Percentiles rank a stretch among this genome's conserved stretches.
These are phyloP conservation scores for Zymoseptoria passerinii DNA, from an alignment of 2,329 filamentous ascomycete genomes.

Conservation along the genomic window DNA sequence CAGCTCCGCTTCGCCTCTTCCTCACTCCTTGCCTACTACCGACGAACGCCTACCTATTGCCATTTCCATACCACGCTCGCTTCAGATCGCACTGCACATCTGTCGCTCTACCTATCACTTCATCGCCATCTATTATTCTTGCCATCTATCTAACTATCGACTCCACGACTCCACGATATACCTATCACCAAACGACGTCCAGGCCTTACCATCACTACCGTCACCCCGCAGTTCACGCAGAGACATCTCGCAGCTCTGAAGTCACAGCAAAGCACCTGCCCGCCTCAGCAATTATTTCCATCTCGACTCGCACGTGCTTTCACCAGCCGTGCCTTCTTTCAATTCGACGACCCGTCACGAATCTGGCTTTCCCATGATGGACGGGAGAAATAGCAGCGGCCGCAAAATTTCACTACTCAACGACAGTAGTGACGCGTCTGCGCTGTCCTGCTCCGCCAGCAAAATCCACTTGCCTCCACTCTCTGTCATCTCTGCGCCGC, in stretches of 20 bases:
- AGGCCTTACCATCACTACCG: neutral
- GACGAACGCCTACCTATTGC: neutral
- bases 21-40: neutral
- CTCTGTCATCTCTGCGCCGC: constrained; percentile 1
- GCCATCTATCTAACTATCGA: neutral
- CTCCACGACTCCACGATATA: neutral
- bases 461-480: constrained; percentile 21
- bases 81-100: neutral
- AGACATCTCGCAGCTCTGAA: neutral
- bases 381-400: constrained; percentile 44
- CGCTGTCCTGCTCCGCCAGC: constrained; percentile 3
- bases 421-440: constrained; percentile 33
- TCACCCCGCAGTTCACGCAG: neutral
- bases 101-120: neutral
- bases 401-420: constrained; percentile 45
- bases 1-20: neutral
- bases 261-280: neutral
- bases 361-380: constrained; percentile 36
- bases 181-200: neutral
- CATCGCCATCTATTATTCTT: neutral
- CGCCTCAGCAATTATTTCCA: neutral
- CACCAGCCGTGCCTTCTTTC: neutral
- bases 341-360: constrained; percentile 6
- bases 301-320: neutral
- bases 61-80: neutral